Percentiles rank a stretch among this genome's conserved stretches.
These are phyloP conservation scores for Backusella westeae DNA, from an alignment of 192 early-diverging fungal genomes.

Conservation along the genomic window DNA sequence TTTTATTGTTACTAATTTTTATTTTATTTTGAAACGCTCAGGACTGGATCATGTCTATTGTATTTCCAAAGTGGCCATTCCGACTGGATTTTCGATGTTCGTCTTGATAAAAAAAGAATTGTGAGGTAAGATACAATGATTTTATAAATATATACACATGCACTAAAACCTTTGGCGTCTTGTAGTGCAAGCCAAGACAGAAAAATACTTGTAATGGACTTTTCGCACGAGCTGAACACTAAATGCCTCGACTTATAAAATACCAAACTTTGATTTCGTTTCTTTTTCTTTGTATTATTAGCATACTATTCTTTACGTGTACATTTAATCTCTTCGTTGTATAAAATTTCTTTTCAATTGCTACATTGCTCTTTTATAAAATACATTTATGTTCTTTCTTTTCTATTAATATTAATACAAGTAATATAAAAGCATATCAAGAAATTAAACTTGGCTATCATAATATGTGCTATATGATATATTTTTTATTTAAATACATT, in stretches of 20 bases:
- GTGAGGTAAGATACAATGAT: conserved; percentile 53
- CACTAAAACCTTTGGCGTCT: conserved; percentile 2
- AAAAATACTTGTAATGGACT: conserved; percentile 45
- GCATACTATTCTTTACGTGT: background rate
- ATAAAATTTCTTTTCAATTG: background rate
- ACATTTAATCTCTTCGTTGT: background rate
- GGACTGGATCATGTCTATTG: conserved; percentile 70
- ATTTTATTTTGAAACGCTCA: background rate
- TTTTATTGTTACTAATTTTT: background rate
- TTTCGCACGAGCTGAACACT: conserved; percentile 37
- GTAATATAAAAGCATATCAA: background rate
- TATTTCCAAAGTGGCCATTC: conserved; percentile 76
- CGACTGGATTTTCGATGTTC: conserved; percentile 98
- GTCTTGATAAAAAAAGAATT: conserved; percentile 78
- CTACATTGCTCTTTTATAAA: background rate
- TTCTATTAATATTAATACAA: background rate
- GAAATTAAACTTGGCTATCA: no score
- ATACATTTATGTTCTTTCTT: background rate
- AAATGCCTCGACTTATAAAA: conserved; percentile 2
- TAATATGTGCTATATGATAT: no score
- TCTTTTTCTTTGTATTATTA: background rate
- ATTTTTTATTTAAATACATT: no score
- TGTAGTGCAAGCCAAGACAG: conserved; percentile 44
- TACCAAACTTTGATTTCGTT: background rate
- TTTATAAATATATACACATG: background rate